These are phyloP conservation scores for Avicennia marina DNA, from an alignment of 257 asterid genomes.

Conservation along the genomic window DNA sequence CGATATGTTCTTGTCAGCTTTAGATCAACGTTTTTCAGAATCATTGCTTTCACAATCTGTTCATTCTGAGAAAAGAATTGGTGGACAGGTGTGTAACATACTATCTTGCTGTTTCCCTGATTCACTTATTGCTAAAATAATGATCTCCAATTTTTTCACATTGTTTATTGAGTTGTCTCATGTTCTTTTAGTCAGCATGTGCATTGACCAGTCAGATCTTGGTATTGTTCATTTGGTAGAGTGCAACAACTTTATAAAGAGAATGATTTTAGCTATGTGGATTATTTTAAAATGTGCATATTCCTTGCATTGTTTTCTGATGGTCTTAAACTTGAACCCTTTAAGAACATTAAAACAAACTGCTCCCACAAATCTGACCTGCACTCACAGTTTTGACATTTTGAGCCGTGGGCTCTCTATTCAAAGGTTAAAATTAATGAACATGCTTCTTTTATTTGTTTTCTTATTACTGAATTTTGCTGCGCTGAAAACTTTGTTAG, in stretches of 20 bases:
- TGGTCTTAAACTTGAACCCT: no score
- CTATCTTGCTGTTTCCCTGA: conserved; percentile 5
- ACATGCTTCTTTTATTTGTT: conserved; percentile 4
- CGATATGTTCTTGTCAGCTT: conserved; percentile 69
- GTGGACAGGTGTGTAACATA: conserved; percentile 47
- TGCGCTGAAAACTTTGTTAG: not conserved
- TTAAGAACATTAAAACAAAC: not conserved
- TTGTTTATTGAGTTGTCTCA: no score
- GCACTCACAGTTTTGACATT: not conserved
- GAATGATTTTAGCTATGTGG: no score
- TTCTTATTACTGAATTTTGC: not conserved
- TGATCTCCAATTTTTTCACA: no score
- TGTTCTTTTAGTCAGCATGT: no score
- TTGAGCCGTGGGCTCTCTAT: not conserved
- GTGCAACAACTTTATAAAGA: no score
- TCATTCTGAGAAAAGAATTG: conserved; percentile 46
- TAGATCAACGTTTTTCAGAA: conserved; percentile 49
- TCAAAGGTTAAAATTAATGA: not conserved
- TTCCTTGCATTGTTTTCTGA: no score
- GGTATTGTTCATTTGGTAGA: not conserved
- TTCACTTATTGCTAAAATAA: not conserved
- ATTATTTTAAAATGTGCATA: no score
- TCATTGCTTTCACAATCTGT: conserved; percentile 43
- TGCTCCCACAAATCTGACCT: not conserved
- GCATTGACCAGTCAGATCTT: not conserved